Conservation (phyloP, 352 stramenopile genomes). For the Phytophthora hibernalis region DNA sequence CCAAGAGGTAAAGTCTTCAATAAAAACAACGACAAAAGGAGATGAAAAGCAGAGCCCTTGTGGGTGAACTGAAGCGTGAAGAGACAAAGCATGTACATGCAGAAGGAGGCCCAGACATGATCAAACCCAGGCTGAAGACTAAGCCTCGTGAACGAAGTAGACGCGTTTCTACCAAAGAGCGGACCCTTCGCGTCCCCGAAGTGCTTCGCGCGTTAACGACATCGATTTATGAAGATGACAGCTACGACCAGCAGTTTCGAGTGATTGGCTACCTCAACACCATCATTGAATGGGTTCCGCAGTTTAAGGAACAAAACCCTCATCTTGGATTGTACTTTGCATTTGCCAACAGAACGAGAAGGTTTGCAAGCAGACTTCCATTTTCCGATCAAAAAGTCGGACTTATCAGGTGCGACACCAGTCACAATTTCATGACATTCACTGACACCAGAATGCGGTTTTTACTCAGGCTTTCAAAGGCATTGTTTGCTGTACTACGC, state of each 20-base stretch:
- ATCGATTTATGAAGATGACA: neutral
- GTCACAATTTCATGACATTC: neutral
- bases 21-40: no score
- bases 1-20: no score
- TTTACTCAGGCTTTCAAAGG: neutral
- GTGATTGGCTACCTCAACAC: neutral
- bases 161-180: neutral
- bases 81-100: neutral
- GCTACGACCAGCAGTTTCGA: neutral
- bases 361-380: neutral
- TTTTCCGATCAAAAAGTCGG: neutral
- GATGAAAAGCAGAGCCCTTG: neutral
- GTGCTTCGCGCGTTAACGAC: neutral
- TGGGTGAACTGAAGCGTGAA: neutral
- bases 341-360: neutral
- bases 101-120: neutral
- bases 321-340: neutral
- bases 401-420: neutral
- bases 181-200: neutral
- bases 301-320: neutral
- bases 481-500: no score
- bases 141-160: neutral
- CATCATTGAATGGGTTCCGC: neutral
- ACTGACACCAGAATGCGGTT: neutral
- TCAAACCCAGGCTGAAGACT: neutral